These are phyloP conservation scores for Coemansia sp. DNA, from an alignment of 192 early-diverging fungal genomes.

Conservation along the genomic window DNA sequence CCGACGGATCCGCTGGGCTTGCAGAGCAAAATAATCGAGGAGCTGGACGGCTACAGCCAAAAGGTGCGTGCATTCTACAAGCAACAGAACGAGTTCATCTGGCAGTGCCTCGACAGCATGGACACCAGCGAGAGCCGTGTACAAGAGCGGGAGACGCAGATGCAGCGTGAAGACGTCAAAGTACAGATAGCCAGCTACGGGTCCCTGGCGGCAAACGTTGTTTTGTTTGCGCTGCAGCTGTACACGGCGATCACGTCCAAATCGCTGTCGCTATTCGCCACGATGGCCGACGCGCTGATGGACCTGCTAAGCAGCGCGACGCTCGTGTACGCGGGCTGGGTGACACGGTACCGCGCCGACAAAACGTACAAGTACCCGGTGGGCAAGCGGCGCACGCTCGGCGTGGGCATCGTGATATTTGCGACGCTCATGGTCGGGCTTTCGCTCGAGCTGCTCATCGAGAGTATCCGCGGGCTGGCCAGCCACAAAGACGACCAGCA, in stretches of 20 bases:
- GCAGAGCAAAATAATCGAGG: conserved; percentile 5
- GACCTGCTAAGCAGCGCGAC: conserved; percentile 62
- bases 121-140: conserved; percentile 14
- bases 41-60: conserved; percentile 6
- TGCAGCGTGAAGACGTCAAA: conserved; percentile 20
- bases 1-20: conserved; percentile 13
- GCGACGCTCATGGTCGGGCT: conserved; percentile 64
- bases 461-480: conserved; percentile 60
- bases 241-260: conserved; percentile 65
- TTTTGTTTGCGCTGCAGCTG: conserved; percentile 60
- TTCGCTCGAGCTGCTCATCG: conserved; percentile 66
- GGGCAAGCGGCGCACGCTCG: conserved; percentile 67
- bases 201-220: conserved; percentile 59
- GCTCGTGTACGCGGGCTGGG: conserved; percentile 57
- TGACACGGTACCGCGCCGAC: conserved; percentile 50
- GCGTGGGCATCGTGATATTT: conserved; percentile 70
- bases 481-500: conserved; percentile 44
- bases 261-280: conserved; percentile 68
- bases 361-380: conserved; percentile 68
- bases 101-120: conserved; percentile 57
- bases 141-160: not conserved
- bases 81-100: conserved; percentile 79
- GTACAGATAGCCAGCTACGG: conserved; percentile 64
- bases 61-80: conserved; percentile 70
- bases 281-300: conserved; percentile 76